Evolutionary conservation across 2,329 filamentous ascomycete genomes (phyloP), one percentile per base, ranked within the genome.

Genomic region (Ilyonectria sp.): DNA sequence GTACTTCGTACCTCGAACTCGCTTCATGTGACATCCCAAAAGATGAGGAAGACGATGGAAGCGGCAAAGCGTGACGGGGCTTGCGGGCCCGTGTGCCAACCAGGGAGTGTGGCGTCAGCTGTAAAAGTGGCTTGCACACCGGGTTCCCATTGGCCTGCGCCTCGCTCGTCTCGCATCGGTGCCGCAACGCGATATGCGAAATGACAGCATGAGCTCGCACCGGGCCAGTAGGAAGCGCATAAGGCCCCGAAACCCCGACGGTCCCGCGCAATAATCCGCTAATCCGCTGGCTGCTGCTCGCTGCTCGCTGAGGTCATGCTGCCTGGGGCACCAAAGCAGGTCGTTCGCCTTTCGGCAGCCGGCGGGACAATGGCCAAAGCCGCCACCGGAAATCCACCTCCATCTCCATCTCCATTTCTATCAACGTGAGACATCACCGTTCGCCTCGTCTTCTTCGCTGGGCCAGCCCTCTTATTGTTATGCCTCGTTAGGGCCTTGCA

Each of bases 171-270:
- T 49, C 47, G 53, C 62, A 53, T 46, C 9, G 17, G 55, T 23
- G 29, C 23, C n/a, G 19, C 6, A 37, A 53, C 29, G 56, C 54
- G 52, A 65, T 56, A 71, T 75, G 75, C 72, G 74, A 75, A 71
- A 76, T 76, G 75, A 76, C 74, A 75, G 49, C 68, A 74, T 74
- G 61, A 59, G 61, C 56, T 11, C 9, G 43, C 8, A 44, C 40
- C 29, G 52, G 54, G 44, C 49, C 35, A 21, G 54, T 26, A 15
- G 47, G 15, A 31, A 17, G 15, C 33, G 26, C 15, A n/a, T 15
- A 60, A 49, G 46, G 44, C 17, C 53, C 60, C 50, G 49, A 55
- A 31, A 21, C 58, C 54, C 52, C 52, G 60, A 56, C 17, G 53
- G 44, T 29, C 40, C 40, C 40, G 40, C n/a, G 40, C 40, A 43